Percentiles rank a stretch among this genome's conserved stretches.
These are phyloP conservation scores for Trichothecium roseum DNA, from an alignment of 2,329 filamentous ascomycete species.

Conservation along the genomic window DNA sequence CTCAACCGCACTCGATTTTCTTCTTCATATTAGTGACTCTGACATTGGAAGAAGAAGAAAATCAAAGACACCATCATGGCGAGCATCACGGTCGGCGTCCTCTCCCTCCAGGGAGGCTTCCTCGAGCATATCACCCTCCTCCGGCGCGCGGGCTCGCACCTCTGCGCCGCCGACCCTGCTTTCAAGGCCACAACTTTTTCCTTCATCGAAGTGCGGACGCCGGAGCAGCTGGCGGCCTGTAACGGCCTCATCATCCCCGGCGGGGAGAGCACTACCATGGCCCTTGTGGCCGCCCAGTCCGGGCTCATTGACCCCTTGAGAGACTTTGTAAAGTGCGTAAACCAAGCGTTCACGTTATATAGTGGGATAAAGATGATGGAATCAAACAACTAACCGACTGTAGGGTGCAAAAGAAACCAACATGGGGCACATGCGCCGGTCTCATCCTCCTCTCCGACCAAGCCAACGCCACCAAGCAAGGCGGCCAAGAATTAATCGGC, in stretches of 20 bases:
- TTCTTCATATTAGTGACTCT: too few species aligned
- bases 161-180: slow-evolving; percentile 21
- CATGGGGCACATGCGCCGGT: slow-evolving; percentile 94
- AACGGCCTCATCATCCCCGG: slow-evolving; percentile 84
- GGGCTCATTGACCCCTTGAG: slow-evolving; percentile 74
- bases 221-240: slow-evolving; percentile 59
- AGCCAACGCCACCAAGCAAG: slow-evolving; percentile 79
- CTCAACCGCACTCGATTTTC: too few species aligned
- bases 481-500: slow-evolving; percentile 86
- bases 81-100: slow-evolving; percentile 45
- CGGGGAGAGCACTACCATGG: slow-evolving; percentile 90
- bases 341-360: not conserved
- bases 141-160: slow-evolving; percentile 49
- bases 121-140: slow-evolving; percentile 76
- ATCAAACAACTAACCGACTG: not conserved
- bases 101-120: slow-evolving; percentile 86
- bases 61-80: slow-evolving; percentile 8
- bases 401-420: slow-evolving; percentile 66
- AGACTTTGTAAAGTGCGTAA: slow-evolving; percentile 76
- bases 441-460: slow-evolving; percentile 83
- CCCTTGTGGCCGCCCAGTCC: slow-evolving; percentile 73
- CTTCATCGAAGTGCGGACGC: slow-evolving; percentile 73
- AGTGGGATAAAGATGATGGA: not conserved
- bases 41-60: too few species aligned
- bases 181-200: slow-evolving; percentile 30